Evolutionary conservation across 2,329 filamentous ascomycete species (phyloP), one percentile per base, ranked within the genome.

Genomic region (Penicillium corylophilum): DNA sequence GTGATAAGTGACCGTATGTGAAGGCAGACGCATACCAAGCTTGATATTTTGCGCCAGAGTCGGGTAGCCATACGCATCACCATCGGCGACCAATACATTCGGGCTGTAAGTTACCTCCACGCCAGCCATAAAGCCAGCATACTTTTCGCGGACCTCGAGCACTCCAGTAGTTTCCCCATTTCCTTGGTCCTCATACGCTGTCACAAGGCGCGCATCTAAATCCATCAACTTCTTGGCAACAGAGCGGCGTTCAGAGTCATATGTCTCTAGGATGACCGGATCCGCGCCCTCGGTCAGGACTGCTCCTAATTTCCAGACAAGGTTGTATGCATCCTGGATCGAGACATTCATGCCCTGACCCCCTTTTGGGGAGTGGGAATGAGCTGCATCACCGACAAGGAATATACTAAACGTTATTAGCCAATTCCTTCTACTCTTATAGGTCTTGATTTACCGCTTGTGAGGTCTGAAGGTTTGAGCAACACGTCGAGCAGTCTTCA

Each of bases 311-410:
- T 83, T 83, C 79, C 79, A 83, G 3, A 78, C 79, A 36, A 82
- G 74, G 51, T 83, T 82, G 61, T 81, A 79, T 16, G 72, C 50
- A 54, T 86, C 83, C 57, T 85, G 82, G 45, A 85, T 67, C 9
- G 61, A 64, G 10, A 67, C 64, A 45, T 72, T 72, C 69, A 72
- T 70, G 8, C 74, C 85, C 70, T 86, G 85, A 0, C 84, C 85
- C 1, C 83, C 83, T 67, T 86, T 87, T 10, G 84, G 85, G 5
- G 81, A 84, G 64, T 88, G 85, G 0, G 84, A 87, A 41, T 55
- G 46, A 1, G 45, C 42, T 12, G 53, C 49, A 42, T 55, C 53
- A 4, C 53, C 53, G 8, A 46, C 28, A 15, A 55, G 46, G 23
- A 55, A 55, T 4, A 55, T 31, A 2, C 53, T 51, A 22, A 20